Conservation (phyloP, 768 basidiomycete genomes). For the Baorangia bicolor region DNA sequence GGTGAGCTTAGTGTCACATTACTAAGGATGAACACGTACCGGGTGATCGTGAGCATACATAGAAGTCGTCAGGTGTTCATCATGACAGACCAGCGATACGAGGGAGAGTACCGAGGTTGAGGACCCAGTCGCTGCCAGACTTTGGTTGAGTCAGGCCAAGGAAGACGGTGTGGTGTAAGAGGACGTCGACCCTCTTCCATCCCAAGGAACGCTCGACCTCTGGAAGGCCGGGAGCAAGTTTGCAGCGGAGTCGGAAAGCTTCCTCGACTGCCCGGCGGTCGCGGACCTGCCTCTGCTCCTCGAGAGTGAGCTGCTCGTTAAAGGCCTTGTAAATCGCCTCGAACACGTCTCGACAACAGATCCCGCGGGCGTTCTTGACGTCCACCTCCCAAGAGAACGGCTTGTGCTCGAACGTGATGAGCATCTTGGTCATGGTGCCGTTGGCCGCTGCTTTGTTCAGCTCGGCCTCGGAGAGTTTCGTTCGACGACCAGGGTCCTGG, state of each 20-base stretch:
- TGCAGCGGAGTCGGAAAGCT: conserved; percentile 48
- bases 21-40: conserved; percentile 14
- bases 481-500: conserved; percentile 22
- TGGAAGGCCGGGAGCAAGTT: conserved; percentile 39
- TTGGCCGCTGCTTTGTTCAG: conserved; percentile 44
- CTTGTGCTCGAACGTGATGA: conserved; percentile 41
- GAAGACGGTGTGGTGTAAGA: conserved; percentile 53
- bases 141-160: conserved; percentile 45
- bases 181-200: conserved; percentile 54
- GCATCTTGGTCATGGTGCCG: conserved; percentile 46
- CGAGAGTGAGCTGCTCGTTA: conserved; percentile 41
- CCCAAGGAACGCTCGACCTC: conserved; percentile 46
- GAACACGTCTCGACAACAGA: conserved; percentile 60
- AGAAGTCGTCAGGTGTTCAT: conserved; percentile 2
- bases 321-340: conserved; percentile 53
- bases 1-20: neutral
- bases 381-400: conserved; percentile 41
- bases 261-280: conserved; percentile 34
- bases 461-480: conserved; percentile 37
- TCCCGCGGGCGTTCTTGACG: conserved; percentile 42
- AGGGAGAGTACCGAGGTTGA: conserved; percentile 29
- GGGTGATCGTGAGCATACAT: conserved; percentile 12
- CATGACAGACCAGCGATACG: conserved; percentile 7
- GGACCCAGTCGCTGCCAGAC: conserved; percentile 36
- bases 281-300: conserved; percentile 40